These are phyloP conservation scores for Penicillium ochrochloron DNA, from an alignment of 495 filamentous ascomycete genomes.

Conservation along the genomic window DNA sequence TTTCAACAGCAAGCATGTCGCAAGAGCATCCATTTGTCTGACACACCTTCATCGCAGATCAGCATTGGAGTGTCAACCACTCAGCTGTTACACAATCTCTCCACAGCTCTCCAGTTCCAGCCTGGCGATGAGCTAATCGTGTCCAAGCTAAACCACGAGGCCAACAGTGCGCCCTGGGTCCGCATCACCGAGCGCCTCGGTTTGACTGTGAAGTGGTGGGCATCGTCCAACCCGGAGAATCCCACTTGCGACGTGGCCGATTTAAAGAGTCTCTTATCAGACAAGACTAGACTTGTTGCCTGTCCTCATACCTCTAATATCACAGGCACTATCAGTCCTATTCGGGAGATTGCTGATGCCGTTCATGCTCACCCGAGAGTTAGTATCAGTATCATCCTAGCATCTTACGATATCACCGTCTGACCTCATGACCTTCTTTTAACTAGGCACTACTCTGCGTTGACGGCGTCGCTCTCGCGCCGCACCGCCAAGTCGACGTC, in stretches of 20 bases:
- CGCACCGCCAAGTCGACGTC: conserved; percentile 71
- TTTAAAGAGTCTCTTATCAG: conserved; percentile 57
- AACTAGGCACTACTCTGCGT: conserved; percentile 49
- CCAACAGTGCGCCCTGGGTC: conserved; percentile 72
- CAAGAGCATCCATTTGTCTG: conserved; percentile 16
- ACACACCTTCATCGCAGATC: conserved; percentile 20
- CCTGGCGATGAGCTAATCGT: conserved; percentile 65
- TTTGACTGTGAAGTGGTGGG: conserved; percentile 70
- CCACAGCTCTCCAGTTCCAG: conserved; percentile 60
- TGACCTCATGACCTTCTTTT: background rate
- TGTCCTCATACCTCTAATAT: conserved; percentile 74
- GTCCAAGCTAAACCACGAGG: conserved; percentile 72
- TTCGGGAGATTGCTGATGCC: conserved; percentile 56
- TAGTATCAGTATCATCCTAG: conserved; percentile 16
- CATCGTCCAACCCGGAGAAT: conserved; percentile 44
- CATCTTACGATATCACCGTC: background rate
- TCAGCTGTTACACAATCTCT: conserved; percentile 74
- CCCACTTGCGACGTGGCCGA: conserved; percentile 57
- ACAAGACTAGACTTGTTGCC: conserved; percentile 65
- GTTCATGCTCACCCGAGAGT: conserved; percentile 47
- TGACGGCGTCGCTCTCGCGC: conserved; percentile 72
- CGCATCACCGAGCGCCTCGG: conserved; percentile 60
- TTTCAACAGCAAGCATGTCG: background rate
- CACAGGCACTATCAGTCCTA: conserved; percentile 68
- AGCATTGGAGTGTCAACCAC: conserved; percentile 69